Conservation (phyloP, 208 protist species). For the Wallacemonas sp. region DNA sequence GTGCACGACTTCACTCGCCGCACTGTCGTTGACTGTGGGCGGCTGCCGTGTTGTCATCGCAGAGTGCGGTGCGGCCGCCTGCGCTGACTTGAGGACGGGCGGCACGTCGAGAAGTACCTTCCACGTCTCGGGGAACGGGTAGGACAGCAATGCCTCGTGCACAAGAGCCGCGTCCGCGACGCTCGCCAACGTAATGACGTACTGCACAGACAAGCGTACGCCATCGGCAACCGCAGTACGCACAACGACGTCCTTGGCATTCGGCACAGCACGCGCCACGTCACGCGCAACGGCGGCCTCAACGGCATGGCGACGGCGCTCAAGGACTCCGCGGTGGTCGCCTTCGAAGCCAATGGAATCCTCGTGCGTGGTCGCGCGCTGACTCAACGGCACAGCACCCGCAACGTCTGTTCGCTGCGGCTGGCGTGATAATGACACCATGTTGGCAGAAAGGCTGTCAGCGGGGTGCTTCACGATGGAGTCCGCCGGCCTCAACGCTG, state of each 20-base stretch:
- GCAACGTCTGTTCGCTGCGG: no score
- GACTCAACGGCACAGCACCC: neutral
- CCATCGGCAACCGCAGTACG: neutral
- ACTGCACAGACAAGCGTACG: neutral
- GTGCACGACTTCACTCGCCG: no score
- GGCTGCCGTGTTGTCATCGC: no score
- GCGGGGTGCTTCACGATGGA: no score
- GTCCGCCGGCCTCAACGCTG: no score
- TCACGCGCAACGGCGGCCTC: neutral
- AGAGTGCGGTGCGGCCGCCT: neutral
- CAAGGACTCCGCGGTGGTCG: neutral
- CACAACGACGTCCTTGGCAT: neutral
- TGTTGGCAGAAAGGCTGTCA: no score
- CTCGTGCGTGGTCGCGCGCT: no score
- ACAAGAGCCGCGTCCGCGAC: neutral
- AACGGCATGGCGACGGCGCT: neutral
- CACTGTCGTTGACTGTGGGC: neutral
- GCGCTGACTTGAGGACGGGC: neutral
- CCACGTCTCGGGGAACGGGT: slow-evolving; percentile 10
- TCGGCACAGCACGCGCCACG: neutral
- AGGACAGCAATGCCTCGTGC: neutral
- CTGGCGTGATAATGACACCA: no score
- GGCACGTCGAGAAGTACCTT: neutral
- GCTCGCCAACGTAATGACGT: neutral
- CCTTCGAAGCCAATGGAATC: slow-evolving; percentile 5